Conservation (phyloP, 805 yeast genomes). For the Kodamaea fukazawae region DNA sequence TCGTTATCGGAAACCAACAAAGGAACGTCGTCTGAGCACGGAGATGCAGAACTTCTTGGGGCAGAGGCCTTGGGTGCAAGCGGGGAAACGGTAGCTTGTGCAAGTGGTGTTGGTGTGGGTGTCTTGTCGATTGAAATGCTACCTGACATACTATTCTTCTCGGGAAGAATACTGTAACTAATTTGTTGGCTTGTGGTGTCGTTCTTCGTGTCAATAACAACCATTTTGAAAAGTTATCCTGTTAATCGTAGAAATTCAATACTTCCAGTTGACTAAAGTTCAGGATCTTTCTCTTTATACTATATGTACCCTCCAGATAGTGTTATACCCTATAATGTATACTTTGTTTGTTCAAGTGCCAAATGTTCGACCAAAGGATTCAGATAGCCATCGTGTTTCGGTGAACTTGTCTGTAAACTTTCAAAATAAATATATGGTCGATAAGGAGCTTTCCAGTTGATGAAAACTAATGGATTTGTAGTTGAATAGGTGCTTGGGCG, state of each 20-base stretch:
- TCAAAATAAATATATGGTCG: no score
- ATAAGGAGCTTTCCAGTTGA: no score
- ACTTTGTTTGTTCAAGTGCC: not conserved
- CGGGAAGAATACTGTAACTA: conserved; percentile 2
- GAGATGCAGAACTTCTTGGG: not conserved
- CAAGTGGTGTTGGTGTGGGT: no score
- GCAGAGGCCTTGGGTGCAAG: conserved; percentile 2
- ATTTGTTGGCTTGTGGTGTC: conserved; percentile 1
- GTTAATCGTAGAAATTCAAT: conserved; percentile 5
- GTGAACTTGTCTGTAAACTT: no score
- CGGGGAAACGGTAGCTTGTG: no score
- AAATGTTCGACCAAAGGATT: no score
- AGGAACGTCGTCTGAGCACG: conserved; percentile 27
- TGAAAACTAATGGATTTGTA: no score
- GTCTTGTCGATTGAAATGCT: no score
- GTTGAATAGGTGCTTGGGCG: no score
- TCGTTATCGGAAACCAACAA: conserved; percentile 33
- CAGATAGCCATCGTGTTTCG: no score
- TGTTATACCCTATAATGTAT: not conserved
- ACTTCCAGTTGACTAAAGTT: conserved; percentile 4
- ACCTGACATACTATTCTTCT: conserved; percentile 4
- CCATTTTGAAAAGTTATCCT: conserved; percentile 1
- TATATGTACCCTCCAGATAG: not conserved
- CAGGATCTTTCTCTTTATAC: not conserved
- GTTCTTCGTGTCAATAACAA: conserved; percentile 1